phyloP scores from a whole-genome alignment of 2,329 filamentous ascomycete genomes.

The Colletotrichum lindemuthianum region DNA sequence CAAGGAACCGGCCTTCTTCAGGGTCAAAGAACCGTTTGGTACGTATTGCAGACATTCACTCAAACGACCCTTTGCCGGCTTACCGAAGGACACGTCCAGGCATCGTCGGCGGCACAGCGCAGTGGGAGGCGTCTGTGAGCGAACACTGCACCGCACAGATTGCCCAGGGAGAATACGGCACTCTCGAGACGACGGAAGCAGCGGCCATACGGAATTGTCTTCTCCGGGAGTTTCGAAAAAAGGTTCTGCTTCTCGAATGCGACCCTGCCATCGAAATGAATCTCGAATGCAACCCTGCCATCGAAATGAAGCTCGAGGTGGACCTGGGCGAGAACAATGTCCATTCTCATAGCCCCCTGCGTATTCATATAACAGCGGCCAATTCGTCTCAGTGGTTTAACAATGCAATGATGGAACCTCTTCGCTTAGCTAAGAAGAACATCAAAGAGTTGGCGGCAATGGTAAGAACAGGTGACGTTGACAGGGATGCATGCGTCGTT shows the following conservation, averaged over 20 bases:
- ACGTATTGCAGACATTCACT: neutral
- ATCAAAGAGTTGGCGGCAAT: neutral
- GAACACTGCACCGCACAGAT: constrained; percentile 6
- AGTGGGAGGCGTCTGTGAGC: constrained; percentile 26
- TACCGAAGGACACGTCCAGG: constrained; percentile 2
- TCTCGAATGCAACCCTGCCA: neutral
- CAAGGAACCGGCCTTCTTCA: neutral
- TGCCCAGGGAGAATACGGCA: neutral
- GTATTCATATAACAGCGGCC: too few species aligned
- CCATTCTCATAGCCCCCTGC: neutral
- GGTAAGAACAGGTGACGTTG: neutral
- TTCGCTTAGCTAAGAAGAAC: neutral
- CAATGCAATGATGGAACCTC: neutral
- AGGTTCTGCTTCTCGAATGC: neutral
- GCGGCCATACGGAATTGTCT: neutral
- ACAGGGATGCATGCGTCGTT: neutral
- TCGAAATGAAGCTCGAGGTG: neutral
- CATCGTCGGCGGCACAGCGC: constrained; percentile 15
- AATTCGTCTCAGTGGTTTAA: neutral
- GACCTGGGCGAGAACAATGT: neutral
- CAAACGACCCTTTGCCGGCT: too few species aligned
- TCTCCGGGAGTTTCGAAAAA: neutral
- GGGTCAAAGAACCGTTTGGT: constrained; percentile 14
- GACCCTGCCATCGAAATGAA: neutral
- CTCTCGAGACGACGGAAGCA: neutral